These are phyloP conservation scores for Pistacia atlantica DNA, from an alignment of 345 rosid species.

Conservation along the genomic window DNA sequence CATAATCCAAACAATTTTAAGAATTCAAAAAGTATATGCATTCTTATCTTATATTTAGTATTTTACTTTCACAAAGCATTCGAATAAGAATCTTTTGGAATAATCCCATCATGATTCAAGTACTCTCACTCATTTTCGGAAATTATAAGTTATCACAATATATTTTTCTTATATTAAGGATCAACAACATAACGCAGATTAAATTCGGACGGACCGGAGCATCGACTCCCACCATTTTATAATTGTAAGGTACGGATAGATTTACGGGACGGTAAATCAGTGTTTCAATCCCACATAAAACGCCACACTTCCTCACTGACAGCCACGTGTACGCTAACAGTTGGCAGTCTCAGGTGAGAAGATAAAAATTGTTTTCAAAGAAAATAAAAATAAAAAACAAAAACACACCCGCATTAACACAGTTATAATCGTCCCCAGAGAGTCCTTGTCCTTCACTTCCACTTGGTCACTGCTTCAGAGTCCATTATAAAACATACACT, in stretches of 20 bases:
- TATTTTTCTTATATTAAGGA: too few relatives aligned
- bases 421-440: not conserved
- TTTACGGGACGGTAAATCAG: not conserved
- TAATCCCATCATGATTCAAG: too few relatives aligned
- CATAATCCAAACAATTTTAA: constrained; percentile 31
- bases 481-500: not conserved
- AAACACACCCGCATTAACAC: not conserved
- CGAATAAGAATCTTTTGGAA: too few relatives aligned
- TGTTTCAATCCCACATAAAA: not conserved
- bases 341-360: not conserved
- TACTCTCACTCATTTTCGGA: too few relatives aligned
- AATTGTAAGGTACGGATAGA: not conserved
- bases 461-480: not conserved
- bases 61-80: too few relatives aligned
- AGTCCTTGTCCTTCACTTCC: constrained; percentile 18
- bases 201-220: too few relatives aligned
- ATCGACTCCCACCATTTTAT: too few relatives aligned
- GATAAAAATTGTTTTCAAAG: not conserved
- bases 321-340: constrained; percentile 3
- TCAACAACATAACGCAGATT: too few relatives aligned
- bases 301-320: not conserved
- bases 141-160: too few relatives aligned
- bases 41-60: too few relatives aligned
- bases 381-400: too few relatives aligned
- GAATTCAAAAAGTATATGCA: too few relatives aligned